Conservation (phyloP, 805 yeast genomes). For the Sugiyamaella smithiae region DNA sequence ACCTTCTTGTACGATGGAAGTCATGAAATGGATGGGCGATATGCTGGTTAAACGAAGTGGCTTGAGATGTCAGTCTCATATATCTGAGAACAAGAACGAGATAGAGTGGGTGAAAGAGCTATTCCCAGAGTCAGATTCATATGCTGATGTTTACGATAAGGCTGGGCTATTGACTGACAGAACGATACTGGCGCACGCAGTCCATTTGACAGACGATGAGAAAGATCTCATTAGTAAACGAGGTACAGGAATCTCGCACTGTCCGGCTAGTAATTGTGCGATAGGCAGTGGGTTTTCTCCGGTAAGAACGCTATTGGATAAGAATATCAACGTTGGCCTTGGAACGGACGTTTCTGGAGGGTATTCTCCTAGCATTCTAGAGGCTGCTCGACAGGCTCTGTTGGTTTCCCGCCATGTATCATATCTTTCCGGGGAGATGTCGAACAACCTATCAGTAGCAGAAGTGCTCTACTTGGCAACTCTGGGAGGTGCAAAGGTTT, state of each 20-base stretch:
- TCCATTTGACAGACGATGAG: slow-evolving; percentile 70
- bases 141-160: slow-evolving; percentile 74
- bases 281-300: slow-evolving; percentile 90
- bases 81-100: slow-evolving; percentile 78
- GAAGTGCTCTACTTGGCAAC: slow-evolving; percentile 84
- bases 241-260: slow-evolving; percentile 78
- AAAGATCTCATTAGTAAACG: slow-evolving; percentile 51
- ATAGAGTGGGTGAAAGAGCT: slow-evolving; percentile 66
- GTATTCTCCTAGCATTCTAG: slow-evolving; percentile 59
- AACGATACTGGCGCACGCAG: slow-evolving; percentile 87
- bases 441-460: slow-evolving; percentile 53
- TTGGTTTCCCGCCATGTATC: slow-evolving; percentile 69
- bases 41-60: slow-evolving; percentile 43
- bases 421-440: slow-evolving; percentile 48
- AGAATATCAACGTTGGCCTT: slow-evolving; percentile 70
- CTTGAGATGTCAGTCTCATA: slow-evolving; percentile 83
- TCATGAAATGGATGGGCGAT: slow-evolving; percentile 62
- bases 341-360: slow-evolving; percentile 85
- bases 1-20: slow-evolving; percentile 69
- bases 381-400: slow-evolving; percentile 66
- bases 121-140: slow-evolving; percentile 67
- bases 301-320: slow-evolving; percentile 62
- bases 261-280: slow-evolving; percentile 89
- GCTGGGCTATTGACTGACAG: slow-evolving; percentile 56
- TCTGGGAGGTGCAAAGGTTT: slow-evolving; percentile 81